These are phyloP conservation scores for Candida gigantensis DNA, from an alignment of 1,139 yeast genomes.

Conservation along the genomic window DNA sequence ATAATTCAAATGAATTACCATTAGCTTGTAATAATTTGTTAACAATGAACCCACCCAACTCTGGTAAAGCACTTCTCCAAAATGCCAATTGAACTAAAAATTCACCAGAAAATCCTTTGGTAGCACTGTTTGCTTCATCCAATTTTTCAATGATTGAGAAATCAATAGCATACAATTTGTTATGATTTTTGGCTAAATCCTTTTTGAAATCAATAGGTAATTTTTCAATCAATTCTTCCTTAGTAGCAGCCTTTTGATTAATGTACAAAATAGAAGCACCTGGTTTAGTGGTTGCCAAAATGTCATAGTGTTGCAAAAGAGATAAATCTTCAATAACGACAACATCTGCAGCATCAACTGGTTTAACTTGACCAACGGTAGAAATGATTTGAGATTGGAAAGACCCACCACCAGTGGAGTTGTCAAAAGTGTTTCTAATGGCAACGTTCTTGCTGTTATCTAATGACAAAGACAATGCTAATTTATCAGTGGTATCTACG, in stretches of 20 bases:
- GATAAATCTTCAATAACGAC: constrained; percentile 61
- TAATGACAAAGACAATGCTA: constrained; percentile 73
- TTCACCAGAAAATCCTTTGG: constrained; percentile 73
- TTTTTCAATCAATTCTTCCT: constrained; percentile 48
- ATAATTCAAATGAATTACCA: constrained; percentile 79
- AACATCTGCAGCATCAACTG: constrained; percentile 62
- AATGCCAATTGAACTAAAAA: constrained; percentile 79
- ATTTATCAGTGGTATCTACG: constrained; percentile 59
- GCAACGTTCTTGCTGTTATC: constrained; percentile 56
- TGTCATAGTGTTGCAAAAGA: constrained; percentile 57
- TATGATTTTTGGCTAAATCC: constrained; percentile 53
- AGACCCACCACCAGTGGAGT: constrained; percentile 69
- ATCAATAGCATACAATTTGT: constrained; percentile 57
- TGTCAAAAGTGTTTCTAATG: constrained; percentile 70
- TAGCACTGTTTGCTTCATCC: constrained; percentile 51
- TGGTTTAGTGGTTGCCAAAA: constrained; percentile 58
- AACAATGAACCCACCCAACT: constrained; percentile 65
- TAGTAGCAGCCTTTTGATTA: constrained; percentile 34
- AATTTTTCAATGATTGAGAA: constrained; percentile 58
- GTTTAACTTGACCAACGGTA: constrained; percentile 28
- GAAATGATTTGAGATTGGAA: constrained; percentile 73
- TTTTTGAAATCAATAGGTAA: constrained; percentile 57
- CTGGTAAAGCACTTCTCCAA: constrained; percentile 73
- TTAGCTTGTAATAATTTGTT: constrained; percentile 80
- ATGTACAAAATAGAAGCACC: constrained; percentile 59